Percentiles rank a stretch among this genome's conserved stretches.
Conservation (phyloP, 2,329 filamentous ascomycete species). For the Neofusicoccum cordaticola region DNA sequence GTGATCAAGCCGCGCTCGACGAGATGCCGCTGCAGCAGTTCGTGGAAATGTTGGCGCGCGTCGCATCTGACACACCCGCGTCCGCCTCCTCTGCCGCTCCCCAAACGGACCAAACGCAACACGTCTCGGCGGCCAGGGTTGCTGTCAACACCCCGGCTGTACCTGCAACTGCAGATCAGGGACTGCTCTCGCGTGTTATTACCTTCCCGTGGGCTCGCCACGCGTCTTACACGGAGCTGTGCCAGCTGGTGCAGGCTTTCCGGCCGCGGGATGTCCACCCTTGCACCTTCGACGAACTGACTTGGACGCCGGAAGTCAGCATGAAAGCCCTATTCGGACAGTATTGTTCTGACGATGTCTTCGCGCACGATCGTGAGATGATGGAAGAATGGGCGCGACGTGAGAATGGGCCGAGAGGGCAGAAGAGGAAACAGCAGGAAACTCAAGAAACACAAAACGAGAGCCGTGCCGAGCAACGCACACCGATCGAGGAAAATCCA, state of each 20-base stretch:
- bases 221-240: slow-evolving; percentile 79
- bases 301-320: slow-evolving; percentile 63
- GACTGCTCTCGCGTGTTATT: slow-evolving; percentile 24
- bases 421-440: slow-evolving; percentile 2
- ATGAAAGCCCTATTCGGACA: slow-evolving; percentile 70
- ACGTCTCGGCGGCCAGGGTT: not conserved
- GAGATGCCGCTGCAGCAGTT: slow-evolving; percentile 32
- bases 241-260: slow-evolving; percentile 65
- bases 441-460: not conserved
- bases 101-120: not conserved
- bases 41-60: slow-evolving; percentile 27
- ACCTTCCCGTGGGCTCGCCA: slow-evolving; percentile 86
- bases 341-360: slow-evolving; percentile 59
- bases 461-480: not conserved
- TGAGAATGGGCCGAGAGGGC: not conserved
- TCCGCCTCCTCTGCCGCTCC: not conserved
- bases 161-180: not conserved
- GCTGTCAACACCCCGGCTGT: not conserved
- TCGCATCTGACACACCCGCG: not conserved
- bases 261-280: slow-evolving; percentile 75
- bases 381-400: slow-evolving; percentile 24
- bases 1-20: slow-evolving; percentile 20
- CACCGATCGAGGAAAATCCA: not conserved
- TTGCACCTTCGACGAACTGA: slow-evolving; percentile 63
- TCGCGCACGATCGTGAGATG: slow-evolving; percentile 66